Base-by-base conservation (phyloP, 257 asterid genomes). In the Gentiana macrophylla region DNA sequence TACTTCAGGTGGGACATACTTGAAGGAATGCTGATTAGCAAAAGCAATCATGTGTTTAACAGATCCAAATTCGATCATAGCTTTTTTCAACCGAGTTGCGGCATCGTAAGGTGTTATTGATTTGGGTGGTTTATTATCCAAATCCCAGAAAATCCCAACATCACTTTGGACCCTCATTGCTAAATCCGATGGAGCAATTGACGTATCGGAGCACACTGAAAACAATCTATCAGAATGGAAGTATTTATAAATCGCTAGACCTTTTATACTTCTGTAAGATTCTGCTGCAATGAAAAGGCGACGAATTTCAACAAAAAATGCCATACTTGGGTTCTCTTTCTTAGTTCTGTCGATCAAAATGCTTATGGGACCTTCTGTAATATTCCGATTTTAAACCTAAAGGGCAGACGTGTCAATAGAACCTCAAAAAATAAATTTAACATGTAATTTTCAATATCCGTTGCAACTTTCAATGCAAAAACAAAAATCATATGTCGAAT, bases 111-210 rank as follows among this genome's bases (percentile, higher is more conserved):
- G 95, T 11, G 87, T 84, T 56, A 71, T 49, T 9, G 88, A 60
- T 60, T 81, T 87, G 8, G 94, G 95, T 41, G 92, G 90, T 74
- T 87, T 87, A 81, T 91, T 91, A 62, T 87, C 96, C 59, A 91
- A 75, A 78, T 91, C 93, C 96, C 97, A 91, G 64, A 87, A 87
- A 61, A 91, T 70, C 6, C 88, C 95, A 55, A 87, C 95, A 34
- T 67, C 76, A 10, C n/a, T 74, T 46, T 64, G 74, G 65, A 59
- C 65, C 65, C 56, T 66, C 55, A 55, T 67, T 33, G 48, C 71
- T 45, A 57, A 67, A 71, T 67, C 7, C 32, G 63, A 37, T 6
- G 63, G 70, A 56, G 70, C 6, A 32, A 59, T 32, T 38, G 64
- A 67, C 63, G 75, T 64, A 62, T 15, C 62, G 36, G 49, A 57